Evolutionary conservation across 2,329 filamentous ascomycete genomes (phyloP).

Genomic region (Penicillium polonicum): DNA sequence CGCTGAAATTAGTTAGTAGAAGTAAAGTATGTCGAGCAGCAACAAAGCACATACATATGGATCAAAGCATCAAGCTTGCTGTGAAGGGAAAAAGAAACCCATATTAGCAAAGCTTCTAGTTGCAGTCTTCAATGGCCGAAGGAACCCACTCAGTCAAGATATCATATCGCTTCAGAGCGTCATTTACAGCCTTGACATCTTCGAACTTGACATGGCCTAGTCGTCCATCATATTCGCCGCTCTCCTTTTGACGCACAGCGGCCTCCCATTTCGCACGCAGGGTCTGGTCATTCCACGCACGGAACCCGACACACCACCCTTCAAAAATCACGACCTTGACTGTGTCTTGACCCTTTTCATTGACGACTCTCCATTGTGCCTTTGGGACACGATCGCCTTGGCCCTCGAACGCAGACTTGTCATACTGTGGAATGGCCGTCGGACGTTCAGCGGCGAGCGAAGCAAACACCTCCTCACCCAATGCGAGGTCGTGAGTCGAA

Average conservation of each 20-base stretch:
- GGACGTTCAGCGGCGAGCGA: constrained; percentile 53
- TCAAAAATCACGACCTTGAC: constrained; percentile 74
- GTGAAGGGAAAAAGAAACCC: constrained; percentile 5
- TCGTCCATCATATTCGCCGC: constrained; percentile 52
- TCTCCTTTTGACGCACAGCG: constrained; percentile 47
- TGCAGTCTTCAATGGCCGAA: not conserved
- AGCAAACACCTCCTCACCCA: constrained; percentile 64
- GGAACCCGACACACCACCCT: constrained; percentile 89
- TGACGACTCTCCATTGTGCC: constrained; percentile 59
- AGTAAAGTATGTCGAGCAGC: not conserved
- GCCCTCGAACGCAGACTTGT: constrained; percentile 76
- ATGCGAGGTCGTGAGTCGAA: constrained; percentile 73
- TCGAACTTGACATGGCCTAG: constrained; percentile 56
- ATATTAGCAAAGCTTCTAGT: constrained; percentile 14
- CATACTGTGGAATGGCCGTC: constrained; percentile 70
- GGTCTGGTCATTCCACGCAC: constrained; percentile 57
- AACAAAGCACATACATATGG: constrained; percentile 53
- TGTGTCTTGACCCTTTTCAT: constrained; percentile 34
- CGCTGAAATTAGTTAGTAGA: constrained; percentile 38
- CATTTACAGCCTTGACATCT: constrained; percentile 60
- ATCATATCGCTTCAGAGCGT: constrained; percentile 58
- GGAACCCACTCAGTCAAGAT: constrained; percentile 52
- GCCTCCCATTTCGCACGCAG: constrained; percentile 55
- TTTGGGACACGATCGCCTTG: constrained; percentile 71
- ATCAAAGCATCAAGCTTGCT: constrained; percentile 62